Conservation (phyloP, 176 grass and related monocot genomes). For the Rhynchospora pubera region DNA sequence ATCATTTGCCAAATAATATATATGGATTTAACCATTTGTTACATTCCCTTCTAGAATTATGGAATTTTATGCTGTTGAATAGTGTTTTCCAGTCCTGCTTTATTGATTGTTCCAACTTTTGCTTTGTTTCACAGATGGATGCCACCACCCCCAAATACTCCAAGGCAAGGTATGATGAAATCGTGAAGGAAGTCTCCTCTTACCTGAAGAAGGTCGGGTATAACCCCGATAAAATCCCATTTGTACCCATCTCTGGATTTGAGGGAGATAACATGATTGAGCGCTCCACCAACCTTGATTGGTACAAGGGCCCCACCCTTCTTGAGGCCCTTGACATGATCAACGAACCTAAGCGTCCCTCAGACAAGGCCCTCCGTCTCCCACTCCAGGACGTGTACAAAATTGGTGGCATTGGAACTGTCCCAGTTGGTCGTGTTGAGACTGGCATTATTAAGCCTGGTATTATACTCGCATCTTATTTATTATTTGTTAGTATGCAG, state of each 20-base stretch:
- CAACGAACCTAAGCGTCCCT: conserved; percentile 24
- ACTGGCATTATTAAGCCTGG: conserved; percentile 22
- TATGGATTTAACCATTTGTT: not conserved
- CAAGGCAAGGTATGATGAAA: conserved; percentile 36
- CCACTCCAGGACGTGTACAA: conserved; percentile 28
- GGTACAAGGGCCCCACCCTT: conserved; percentile 44
- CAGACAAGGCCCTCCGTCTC: conserved; percentile 29
- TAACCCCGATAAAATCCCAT: conserved; percentile 34
- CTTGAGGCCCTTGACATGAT: conserved; percentile 39
- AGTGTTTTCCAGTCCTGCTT: not conserved
- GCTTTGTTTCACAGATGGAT: conserved; percentile 35
- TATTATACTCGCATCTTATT: conserved; percentile 20
- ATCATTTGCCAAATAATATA: not conserved
- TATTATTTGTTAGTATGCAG: not conserved
- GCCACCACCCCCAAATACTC: conserved; percentile 41
- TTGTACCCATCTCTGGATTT: conserved; percentile 37
- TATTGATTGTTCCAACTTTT: not conserved
- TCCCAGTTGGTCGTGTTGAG: conserved; percentile 25
- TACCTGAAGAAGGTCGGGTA: conserved; percentile 43
- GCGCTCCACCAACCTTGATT: conserved; percentile 41
- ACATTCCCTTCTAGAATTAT: not conserved
- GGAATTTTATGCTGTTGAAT: not conserved
- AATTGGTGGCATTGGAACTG: conserved; percentile 28
- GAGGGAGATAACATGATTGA: conserved; percentile 48
- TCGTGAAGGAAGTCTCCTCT: conserved; percentile 39